These are phyloP conservation scores for Smallanthus sonchifolius DNA, from an alignment of 129 eudicot genomes.

Conservation along the genomic window DNA sequence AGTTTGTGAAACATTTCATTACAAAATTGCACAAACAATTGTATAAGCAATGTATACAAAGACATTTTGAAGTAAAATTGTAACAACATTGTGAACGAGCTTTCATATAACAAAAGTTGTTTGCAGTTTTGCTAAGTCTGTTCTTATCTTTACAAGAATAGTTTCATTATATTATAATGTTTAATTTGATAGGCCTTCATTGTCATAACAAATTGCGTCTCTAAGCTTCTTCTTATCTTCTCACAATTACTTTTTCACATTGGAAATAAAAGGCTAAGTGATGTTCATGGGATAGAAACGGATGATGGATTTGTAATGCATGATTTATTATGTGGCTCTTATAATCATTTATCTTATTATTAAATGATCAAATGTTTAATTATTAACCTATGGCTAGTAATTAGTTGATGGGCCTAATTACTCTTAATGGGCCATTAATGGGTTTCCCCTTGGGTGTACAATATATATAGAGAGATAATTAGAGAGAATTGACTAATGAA, in stretches of 20 bases:
- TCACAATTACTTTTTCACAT: background rate
- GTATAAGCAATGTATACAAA: background rate
- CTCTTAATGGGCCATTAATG: too few species aligned
- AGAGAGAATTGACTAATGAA: too few species aligned
- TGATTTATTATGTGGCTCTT: too few species aligned
- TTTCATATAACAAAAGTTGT: background rate
- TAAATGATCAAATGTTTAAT: too few species aligned
- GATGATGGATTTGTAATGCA: too few species aligned
- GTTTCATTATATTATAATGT: background rate
- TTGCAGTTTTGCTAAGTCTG: background rate
- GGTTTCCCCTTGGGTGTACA: too few species aligned
- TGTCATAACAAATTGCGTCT: background rate
- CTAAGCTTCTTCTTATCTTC: background rate
- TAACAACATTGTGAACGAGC: background rate
- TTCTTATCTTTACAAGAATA: background rate
- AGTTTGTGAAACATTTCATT: background rate
- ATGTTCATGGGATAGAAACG: conserved; percentile 8
- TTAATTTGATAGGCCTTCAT: background rate
- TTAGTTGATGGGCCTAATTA: too few species aligned
- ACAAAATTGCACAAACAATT: background rate
- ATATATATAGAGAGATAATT: too few species aligned
- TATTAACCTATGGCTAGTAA: too few species aligned
- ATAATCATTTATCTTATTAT: too few species aligned
- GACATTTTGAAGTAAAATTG: background rate
- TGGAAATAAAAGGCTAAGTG: conserved; percentile 2